phyloP scores from a whole-genome alignment of 192 early-diverging fungal genomes.

The Coemansia sp. region DNA sequence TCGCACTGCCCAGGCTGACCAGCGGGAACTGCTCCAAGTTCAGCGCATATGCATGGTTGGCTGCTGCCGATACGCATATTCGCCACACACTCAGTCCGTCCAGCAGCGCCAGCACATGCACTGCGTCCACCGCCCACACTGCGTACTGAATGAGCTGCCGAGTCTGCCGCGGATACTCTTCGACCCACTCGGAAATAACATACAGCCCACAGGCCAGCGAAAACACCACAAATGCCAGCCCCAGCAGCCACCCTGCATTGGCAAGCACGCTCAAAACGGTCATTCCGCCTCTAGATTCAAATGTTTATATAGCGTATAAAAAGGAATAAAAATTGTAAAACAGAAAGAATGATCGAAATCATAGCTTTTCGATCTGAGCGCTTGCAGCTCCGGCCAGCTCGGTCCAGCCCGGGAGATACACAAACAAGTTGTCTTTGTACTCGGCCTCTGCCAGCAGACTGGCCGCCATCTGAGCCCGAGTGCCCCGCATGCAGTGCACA shows the following conservation, averaged over 20 bases:
- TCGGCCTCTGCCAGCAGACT: slow-evolving; percentile 3
- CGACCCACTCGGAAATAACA: slow-evolving; percentile 50
- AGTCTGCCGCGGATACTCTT: slow-evolving; percentile 45
- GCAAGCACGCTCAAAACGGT: slow-evolving; percentile 29
- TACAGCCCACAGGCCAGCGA: slow-evolving; percentile 50
- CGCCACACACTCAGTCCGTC: slow-evolving; percentile 77
- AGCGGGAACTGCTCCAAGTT: slow-evolving; percentile 82
- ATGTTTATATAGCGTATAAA: neutral
- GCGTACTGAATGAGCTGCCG: slow-evolving; percentile 27
- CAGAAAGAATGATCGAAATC: neutral
- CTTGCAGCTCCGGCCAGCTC: slow-evolving; percentile 9
- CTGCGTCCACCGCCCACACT: slow-evolving; percentile 59
- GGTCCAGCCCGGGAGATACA: slow-evolving; percentile 29
- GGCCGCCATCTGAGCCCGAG: slow-evolving; percentile 20
- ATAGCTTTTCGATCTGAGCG: neutral
- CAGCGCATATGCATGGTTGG: slow-evolving; percentile 78
- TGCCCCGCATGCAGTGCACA: slow-evolving; percentile 34
- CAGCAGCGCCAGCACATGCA: slow-evolving; percentile 74
- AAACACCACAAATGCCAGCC: slow-evolving; percentile 32
- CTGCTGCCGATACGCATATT: slow-evolving; percentile 67
- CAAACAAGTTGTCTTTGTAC: slow-evolving; percentile 29
- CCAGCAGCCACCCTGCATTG: slow-evolving; percentile 22
- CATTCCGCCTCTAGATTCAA: slow-evolving; percentile 6
- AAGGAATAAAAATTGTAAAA: neutral
- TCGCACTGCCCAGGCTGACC: slow-evolving; percentile 70